Conservation (phyloP, 2,329 filamentous ascomycete genomes). For the Thelonectria discophora region DNA sequence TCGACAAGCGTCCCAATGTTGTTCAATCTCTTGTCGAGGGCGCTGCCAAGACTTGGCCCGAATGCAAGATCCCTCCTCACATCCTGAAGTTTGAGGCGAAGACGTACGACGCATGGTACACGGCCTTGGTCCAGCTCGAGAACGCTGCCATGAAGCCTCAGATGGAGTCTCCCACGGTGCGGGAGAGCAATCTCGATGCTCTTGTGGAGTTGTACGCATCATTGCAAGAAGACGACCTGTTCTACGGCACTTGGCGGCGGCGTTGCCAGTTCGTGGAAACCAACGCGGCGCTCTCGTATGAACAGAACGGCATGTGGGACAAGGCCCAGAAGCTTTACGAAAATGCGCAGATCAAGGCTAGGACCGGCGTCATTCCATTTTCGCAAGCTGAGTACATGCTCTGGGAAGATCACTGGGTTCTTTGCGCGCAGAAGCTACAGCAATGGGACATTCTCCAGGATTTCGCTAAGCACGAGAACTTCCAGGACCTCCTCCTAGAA, state of each 20-base stretch:
- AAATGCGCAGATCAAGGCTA: constrained; percentile 93
- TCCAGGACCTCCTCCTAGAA: constrained; percentile 94
- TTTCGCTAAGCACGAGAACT: constrained; percentile 98
- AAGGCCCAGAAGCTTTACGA: constrained; percentile 98
- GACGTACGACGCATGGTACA: constrained; percentile 97
- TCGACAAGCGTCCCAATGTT: constrained; percentile 95
- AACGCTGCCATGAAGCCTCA: constrained; percentile 85
- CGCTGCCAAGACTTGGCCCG: constrained; percentile 82
- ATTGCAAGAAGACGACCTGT: constrained; percentile 94
- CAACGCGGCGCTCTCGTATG: constrained; percentile 95
- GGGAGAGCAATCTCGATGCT: constrained; percentile 95
- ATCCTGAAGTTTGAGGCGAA: constrained; percentile 95
- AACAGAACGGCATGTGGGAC: constrained; percentile 99
- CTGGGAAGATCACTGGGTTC: constrained; percentile 99
- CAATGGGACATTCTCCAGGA: constrained; percentile 99
- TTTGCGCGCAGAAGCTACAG: constrained; percentile 97
- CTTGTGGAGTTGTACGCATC: constrained; percentile 92
- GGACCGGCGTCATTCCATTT: constrained; percentile 95
- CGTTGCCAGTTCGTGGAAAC: constrained; percentile 97
- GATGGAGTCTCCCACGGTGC: constrained; percentile 82
- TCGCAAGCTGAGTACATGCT: constrained; percentile 98
- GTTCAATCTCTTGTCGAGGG: constrained; percentile 92
- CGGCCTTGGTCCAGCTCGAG: constrained; percentile 89
- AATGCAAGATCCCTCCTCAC: constrained; percentile 93
- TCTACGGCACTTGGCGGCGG: constrained; percentile 96